Evolutionary conservation across 1,139 yeast species (phyloP).

Genomic region (Suhomyces choctaworum): DNA sequence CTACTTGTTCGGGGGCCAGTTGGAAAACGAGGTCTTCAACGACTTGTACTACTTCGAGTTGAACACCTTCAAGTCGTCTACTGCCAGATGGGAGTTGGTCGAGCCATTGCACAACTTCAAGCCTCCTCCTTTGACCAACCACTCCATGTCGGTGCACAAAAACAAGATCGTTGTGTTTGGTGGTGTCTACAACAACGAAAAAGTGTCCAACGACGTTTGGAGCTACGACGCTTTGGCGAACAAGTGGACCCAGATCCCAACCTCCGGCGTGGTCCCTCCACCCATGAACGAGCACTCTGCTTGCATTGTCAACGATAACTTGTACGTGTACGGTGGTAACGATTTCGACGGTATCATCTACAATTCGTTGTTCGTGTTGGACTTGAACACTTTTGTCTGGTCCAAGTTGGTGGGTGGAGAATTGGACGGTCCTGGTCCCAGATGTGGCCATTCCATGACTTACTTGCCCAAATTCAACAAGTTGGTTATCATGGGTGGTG

Average conservation of each 20-base stretch:
- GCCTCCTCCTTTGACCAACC: constrained; percentile 94
- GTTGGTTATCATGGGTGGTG: constrained; percentile 90
- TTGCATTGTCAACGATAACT: constrained; percentile 71
- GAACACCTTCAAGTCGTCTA: constrained; percentile 81
- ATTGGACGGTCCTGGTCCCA: constrained; percentile 65
- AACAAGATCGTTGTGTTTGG: constrained; percentile 82
- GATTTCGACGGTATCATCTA: constrained; percentile 72
- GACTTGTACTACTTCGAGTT: constrained; percentile 87
- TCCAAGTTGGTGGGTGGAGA: constrained; percentile 54
- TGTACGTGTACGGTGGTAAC: constrained; percentile 92
- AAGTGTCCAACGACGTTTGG: constrained; percentile 78
- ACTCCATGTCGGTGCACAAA: constrained; percentile 79
- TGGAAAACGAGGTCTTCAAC: constrained; percentile 82
- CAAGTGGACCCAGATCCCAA: constrained; percentile 61
- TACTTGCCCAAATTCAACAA: constrained; percentile 64
- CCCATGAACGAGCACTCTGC: constrained; percentile 94
- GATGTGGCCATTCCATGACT: constrained; percentile 94
- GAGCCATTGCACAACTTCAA: constrained; percentile 53
- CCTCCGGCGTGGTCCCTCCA: constrained; percentile 67
- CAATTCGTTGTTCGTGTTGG: constrained; percentile 71
- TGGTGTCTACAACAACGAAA: constrained; percentile 85
- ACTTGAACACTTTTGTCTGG: constrained; percentile 73
- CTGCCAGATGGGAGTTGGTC: constrained; percentile 80
- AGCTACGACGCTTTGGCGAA: constrained; percentile 69
- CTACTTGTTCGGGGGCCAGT: constrained; percentile 92